Base-by-base conservation (phyloP, 306 rosid species). In the Ammopiptanthus mongolicus region DNA sequence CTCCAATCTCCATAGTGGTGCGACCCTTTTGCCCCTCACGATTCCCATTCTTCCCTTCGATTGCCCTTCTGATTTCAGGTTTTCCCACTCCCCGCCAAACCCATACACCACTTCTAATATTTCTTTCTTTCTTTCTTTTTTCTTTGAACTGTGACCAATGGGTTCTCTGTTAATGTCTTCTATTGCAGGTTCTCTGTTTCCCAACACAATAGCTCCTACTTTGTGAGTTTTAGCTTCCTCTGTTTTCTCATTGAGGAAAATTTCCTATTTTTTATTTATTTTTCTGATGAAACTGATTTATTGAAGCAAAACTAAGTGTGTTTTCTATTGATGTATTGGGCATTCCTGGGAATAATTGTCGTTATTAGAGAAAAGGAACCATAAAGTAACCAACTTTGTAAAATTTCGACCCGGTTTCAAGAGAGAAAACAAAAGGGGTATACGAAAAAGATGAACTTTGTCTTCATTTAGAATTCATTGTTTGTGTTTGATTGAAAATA, bases 1-100 rank as follows among this genome's bases (percentile, higher is more conserved):
- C 14, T 64, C 1, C 17, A 21, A 10, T 1, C 15, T 61, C 10
- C 13, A 13, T 21, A 64, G 29, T 53, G 21, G 6, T 12, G 7
- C 11, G 47, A 77, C 81, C 70, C 81, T 59, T 78, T 69, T 78
- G 71, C 76, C 81, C 76, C 69, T 69, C 44, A 17, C 39, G 80
- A 33, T 76, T 80, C 71, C 25, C 31, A 12, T 28, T 78, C 79
- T 63, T 75, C 81, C 48, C 56, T 70, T 29, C 63, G 81, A 44
- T 52, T 85, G 55, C 84, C 84, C 88, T 65, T 81, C 64, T 19
- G 14, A 60, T 67, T 75, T 78, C 84, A 78, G 84, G 86, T 79
- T 75, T 82, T 85, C 52, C 80, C 77, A 2, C 80, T 42, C 71
- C 75, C 76, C 74, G 64, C 86, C 83, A 74, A 67, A 59, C 69